A percentile compares a stretch with the other conserved stretches of the same genome.
phyloP scores from a whole-genome alignment of 2,329 filamentous ascomycete genomes.

The Pseudopyrenochaeta lycopersici region DNA sequence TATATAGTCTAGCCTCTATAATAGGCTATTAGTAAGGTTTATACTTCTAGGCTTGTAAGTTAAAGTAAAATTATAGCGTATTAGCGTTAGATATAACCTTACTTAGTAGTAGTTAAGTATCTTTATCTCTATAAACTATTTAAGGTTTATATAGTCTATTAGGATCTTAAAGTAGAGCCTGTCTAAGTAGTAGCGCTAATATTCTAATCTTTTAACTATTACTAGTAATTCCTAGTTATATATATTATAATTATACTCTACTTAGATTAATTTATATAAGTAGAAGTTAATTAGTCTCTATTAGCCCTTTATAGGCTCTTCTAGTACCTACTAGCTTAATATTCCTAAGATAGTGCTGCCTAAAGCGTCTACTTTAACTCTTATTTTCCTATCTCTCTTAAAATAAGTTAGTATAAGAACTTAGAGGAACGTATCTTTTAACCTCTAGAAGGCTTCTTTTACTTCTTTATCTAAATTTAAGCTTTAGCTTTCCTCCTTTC shows the following conservation, averaged over 20 bases:
- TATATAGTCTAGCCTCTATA: constrained; percentile 2
- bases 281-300: too few relatives aligned
- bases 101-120: too few relatives aligned
- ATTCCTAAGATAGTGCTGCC: too few relatives aligned
- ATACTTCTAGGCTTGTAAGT: background rate
- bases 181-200: constrained; percentile 7
- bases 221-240: too few relatives aligned
- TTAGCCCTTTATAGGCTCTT: too few relatives aligned
- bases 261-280: too few relatives aligned
- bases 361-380: too few relatives aligned
- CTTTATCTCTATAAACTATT: too few relatives aligned
- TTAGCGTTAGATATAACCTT: background rate
- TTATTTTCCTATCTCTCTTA: constrained; percentile 1
- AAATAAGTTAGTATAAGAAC: constrained; percentile 2
- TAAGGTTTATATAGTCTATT: too few relatives aligned
- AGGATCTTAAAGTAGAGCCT: too few relatives aligned
- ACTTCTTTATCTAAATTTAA: background rate
- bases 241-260: too few relatives aligned
- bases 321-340: too few relatives aligned
- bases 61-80: constrained; percentile 5
- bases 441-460: background rate
- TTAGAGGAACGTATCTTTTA: constrained; percentile 1
- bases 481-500: background rate
- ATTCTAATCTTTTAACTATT: constrained; percentile 9
- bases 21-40: constrained; percentile 4